These are phyloP conservation scores for Dendrobium nobile DNA, from an alignment of 106 monocot genomes.

Conservation along the genomic window DNA sequence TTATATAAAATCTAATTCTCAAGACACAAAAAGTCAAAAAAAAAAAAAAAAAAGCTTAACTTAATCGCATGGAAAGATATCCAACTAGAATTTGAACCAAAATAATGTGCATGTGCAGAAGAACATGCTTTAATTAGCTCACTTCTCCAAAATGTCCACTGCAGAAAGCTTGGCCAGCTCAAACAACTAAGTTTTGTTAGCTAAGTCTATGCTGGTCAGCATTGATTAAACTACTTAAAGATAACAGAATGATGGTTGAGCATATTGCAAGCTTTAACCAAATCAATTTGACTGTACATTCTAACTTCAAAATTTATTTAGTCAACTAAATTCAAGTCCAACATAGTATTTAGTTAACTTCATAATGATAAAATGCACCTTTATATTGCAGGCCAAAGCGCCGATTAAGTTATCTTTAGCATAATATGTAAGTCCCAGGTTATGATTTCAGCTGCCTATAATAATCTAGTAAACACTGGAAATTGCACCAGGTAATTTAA, in stretches of 20 bases:
- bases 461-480: neutral
- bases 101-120: neutral
- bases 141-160: neutral
- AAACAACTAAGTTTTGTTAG: neutral
- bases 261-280: neutral
- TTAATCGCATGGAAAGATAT: neutral
- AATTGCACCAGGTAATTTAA: neutral
- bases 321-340: neutral
- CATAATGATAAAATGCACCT: no score
- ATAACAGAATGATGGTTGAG: neutral
- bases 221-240: neutral
- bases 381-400: no score
- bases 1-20: neutral
- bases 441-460: neutral
- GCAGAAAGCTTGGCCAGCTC: neutral
- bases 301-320: slow-evolving; percentile 1
- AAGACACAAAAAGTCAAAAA: neutral
- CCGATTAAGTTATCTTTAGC: no score
- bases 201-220: neutral
- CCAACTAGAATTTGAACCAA: slow-evolving; percentile 1
- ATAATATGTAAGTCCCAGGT: neutral
- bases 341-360: neutral
- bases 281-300: neutral
- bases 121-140: neutral
- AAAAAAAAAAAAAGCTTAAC: neutral